These are phyloP conservation scores for Xylariales sp. DNA, from an alignment of 2,329 filamentous ascomycete genomes.

Conservation along the genomic window DNA sequence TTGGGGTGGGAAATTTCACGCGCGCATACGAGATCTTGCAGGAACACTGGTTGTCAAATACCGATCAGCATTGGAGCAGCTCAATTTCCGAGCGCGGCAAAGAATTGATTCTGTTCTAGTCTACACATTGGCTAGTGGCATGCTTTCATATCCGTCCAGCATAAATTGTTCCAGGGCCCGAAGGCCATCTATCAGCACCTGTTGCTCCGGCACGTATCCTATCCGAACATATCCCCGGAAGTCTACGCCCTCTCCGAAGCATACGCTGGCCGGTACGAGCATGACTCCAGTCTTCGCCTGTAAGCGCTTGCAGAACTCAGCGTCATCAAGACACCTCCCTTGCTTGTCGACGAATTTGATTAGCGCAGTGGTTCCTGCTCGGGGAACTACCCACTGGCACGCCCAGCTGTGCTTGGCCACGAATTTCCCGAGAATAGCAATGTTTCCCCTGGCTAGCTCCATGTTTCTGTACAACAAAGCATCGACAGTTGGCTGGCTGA, in stretches of 20 bases:
- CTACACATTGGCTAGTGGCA: too few relatives aligned
- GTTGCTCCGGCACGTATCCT: neutral
- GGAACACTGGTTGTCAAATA: too few relatives aligned
- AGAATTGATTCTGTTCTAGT: too few relatives aligned
- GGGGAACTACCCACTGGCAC: neutral
- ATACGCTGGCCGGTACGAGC: neutral
- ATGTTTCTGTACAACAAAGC: neutral
- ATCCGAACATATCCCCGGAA: neutral
- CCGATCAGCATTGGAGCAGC: too few relatives aligned
- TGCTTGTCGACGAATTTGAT: neutral
- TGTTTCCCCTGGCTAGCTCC: neutral
- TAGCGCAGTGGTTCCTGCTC: neutral
- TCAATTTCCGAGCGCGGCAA: too few relatives aligned
- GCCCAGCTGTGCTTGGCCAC: neutral
- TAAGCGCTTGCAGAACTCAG: neutral
- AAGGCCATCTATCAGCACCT: too few relatives aligned
- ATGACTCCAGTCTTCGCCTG: neutral
- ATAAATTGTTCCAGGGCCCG: too few relatives aligned
- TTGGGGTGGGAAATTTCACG: too few relatives aligned
- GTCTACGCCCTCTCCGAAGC: neutral
- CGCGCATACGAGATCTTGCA: too few relatives aligned
- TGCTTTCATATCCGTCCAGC: too few relatives aligned
- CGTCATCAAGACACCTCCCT: neutral
- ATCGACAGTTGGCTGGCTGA: neutral
- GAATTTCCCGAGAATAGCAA: neutral